phyloP scores from a whole-genome alignment of 129 eudicot genomes.

The Mikania micrantha region DNA sequence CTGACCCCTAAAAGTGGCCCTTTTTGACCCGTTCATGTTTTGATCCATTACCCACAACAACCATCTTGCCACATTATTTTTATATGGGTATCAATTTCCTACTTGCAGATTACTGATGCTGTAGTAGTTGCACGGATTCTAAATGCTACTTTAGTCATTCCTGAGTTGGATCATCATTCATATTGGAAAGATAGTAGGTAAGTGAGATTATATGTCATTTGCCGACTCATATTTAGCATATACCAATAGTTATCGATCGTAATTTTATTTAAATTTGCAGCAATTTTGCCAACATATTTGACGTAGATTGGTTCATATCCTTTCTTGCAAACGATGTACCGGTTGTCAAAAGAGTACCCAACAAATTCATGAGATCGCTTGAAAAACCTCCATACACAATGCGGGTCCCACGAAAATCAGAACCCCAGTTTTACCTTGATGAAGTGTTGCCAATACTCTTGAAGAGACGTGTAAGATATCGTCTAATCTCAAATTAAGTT shows the following conservation, averaged over 20 bases:
- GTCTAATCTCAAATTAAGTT: neutral
- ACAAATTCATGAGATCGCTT: conserved; percentile 86
- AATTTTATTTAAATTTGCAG: conserved; percentile 39
- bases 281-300: conserved; percentile 80
- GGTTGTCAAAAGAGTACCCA: conserved; percentile 79
- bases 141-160: conserved; percentile 91
- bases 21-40: too few relatives aligned
- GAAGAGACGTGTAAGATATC: conserved; percentile 80
- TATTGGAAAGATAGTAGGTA: conserved; percentile 95
- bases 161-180: conserved; percentile 93
- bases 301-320: conserved; percentile 87
- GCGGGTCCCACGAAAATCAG: conserved; percentile 97
- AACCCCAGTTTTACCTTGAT: conserved; percentile 76
- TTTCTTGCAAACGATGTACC: conserved; percentile 80
- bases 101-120: conserved; percentile 83
- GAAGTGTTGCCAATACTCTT: conserved; percentile 74
- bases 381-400: conserved; percentile 95
- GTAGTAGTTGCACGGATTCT: conserved; percentile 93
- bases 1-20: too few relatives aligned
- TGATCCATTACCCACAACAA: too few relatives aligned
- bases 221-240: neutral
- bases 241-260: neutral
- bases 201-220: conserved; percentile 21
- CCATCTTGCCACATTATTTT: neutral
- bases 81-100: neutral